These are phyloP conservation scores for Drosera spatulata DNA, from an alignment of 179 eudicot species.

Conservation along the genomic window DNA sequence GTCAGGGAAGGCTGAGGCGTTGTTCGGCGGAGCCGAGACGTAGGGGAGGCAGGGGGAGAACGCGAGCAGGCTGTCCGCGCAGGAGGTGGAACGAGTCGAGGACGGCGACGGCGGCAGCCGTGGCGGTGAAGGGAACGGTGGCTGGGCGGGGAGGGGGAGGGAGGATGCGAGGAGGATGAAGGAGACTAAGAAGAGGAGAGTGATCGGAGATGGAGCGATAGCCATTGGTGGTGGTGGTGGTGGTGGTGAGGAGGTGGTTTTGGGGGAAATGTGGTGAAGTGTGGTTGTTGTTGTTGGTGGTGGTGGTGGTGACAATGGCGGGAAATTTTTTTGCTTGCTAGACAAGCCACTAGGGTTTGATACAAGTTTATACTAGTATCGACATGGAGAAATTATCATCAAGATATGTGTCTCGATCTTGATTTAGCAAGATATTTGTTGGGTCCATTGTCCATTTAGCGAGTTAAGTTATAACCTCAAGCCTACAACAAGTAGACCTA, in stretches of 20 bases:
- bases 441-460: too few relatives aligned
- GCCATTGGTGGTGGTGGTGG: background rate
- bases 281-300: too few relatives aligned
- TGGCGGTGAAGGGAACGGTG: background rate
- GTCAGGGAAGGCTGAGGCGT: slow-evolving; percentile 17
- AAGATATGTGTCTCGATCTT: too few relatives aligned
- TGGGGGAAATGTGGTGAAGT: background rate
- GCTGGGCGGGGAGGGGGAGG: slow-evolving; percentile 1
- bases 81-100: background rate
- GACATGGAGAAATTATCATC: too few relatives aligned
- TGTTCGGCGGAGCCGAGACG: slow-evolving; percentile 33
- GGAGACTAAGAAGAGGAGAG: slow-evolving; percentile 1
- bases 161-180: background rate
- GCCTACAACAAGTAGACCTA: too few relatives aligned
- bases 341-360: too few relatives aligned
- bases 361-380: too few relatives aligned
- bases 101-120: background rate
- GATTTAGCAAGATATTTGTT: too few relatives aligned
- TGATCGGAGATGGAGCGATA: slow-evolving; percentile 1
- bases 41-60: slow-evolving; percentile 39
- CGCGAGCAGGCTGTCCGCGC: slow-evolving; percentile 19
- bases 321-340: too few relatives aligned
- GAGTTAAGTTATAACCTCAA: too few relatives aligned
- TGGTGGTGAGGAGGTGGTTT: background rate
- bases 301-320: too few relatives aligned